Evolutionary conservation across 257 asterid species (phyloP), one percentile per base, ranked within the genome.

Genomic region (Gentiana straminea): DNA sequence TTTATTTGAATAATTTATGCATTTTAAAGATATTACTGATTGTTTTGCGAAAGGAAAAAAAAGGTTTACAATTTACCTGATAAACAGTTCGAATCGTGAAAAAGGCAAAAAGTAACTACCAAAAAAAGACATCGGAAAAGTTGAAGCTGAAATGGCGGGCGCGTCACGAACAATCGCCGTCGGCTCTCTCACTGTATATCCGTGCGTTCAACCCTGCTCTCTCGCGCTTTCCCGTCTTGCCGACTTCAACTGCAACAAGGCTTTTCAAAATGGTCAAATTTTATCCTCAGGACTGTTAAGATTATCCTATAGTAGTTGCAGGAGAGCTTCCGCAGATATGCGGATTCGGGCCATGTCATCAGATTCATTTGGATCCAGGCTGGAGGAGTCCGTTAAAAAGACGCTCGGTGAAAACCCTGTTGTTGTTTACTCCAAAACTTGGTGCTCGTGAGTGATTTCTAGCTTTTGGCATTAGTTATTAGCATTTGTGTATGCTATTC

Each of bases 401-500:
- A 78, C 84, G 7, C 51, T 91, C 58, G 59, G 58, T 33, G 87
- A 78, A 3, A 81, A 78, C 63, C 92, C 96, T 34, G 89, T 91
- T 47, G 98, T 91, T 3, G 92, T 91, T 46, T 91, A 91, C 75
- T 87, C 98, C 74, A 91, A 91, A 72, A 75, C 90, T 48, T 84
- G 95, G 94, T 91, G 98, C 54, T 80, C 95, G 98, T 91, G 56
- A 71, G 98, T 82, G 5, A 13, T 41, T 41, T 8, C 58, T 38
- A 35, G 50, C 5, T 32, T 33, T 38, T 59, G 36, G 8, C 7
- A 33, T 12, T 13, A 9, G 7, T 35, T 47, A 6, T 13, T 46
- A 15, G 1, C 9, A 32, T 46, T 52, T 39, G 32, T 45, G 1
- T 50, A 24, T 1, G 7, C 38, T 53, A 5, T 35, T 51, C 12